Percentiles rank a stretch among this genome's conserved stretches.
Evolutionary conservation across 495 filamentous ascomycete species (phyloP).

Genomic region (Glutinoglossum americanum): DNA sequence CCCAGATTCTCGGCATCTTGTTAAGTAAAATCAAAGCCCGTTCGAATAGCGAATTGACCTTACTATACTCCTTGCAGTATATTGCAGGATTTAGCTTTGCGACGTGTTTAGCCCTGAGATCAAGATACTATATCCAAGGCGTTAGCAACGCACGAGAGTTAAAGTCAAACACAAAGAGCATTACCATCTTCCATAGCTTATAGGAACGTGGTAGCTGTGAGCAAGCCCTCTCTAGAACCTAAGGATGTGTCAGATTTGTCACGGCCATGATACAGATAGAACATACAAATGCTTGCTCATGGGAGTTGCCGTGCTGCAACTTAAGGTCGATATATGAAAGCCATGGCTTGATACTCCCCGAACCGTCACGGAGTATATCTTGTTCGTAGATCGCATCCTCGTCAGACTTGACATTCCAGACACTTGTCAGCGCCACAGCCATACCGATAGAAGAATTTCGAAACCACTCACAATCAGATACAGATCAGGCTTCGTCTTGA

Average conservation of each 20-base stretch:
- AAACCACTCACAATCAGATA: constrained; percentile 49
- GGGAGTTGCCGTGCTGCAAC: constrained; percentile 59
- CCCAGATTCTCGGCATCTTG: constrained; percentile 98
- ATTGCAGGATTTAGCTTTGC: constrained; percentile 64
- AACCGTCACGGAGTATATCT: constrained; percentile 61
- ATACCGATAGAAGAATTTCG: background rate
- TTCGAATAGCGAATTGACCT: constrained; percentile 93
- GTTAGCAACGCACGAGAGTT: background rate
- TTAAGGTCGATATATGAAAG: constrained; percentile 88
- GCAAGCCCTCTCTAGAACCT: constrained; percentile 72
- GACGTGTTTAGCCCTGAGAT: constrained; percentile 65
- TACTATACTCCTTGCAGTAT: constrained; percentile 62
- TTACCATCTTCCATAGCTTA: constrained; percentile 95
- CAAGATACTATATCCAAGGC: constrained; percentile 43
- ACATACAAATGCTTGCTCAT: constrained; percentile 66
- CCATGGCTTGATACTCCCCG: constrained; percentile 83
- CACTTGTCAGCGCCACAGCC: constrained; percentile 4
- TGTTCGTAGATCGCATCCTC: constrained; percentile 92
- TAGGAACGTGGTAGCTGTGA: constrained; percentile 78
- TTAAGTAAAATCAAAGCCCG: constrained; percentile 83
- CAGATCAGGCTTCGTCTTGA: constrained; percentile 31
- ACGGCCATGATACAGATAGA: background rate
- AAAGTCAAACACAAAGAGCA: constrained; percentile 4
- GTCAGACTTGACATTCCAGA: constrained; percentile 32
- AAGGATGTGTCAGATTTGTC: background rate